A percentile compares a stretch with the other conserved stretches of the same genome.
phyloP scores from a whole-genome alignment of 805 yeast species.

The Candida vaughaniae region DNA sequence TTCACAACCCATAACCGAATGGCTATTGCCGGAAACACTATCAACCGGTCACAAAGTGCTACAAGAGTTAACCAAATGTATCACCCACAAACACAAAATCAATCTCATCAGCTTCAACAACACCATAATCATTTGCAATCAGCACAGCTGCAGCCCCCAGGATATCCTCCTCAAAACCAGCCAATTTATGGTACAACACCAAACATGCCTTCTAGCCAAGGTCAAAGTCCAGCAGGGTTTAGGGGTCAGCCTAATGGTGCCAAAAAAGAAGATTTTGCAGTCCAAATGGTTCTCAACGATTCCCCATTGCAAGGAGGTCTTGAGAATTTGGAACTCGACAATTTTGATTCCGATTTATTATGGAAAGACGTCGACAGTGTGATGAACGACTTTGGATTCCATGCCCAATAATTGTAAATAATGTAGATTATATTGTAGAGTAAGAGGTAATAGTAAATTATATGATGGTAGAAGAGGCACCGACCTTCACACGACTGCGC shows the following conservation, averaged over 20 bases:
- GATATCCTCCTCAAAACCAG: background rate
- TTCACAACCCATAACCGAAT: slow-evolving; percentile 10
- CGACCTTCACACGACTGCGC: slow-evolving; percentile 6
- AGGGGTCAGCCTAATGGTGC: background rate
- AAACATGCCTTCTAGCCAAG: no score
- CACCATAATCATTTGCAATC: background rate
- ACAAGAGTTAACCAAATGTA: background rate
- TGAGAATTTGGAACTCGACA: slow-evolving; percentile 40
- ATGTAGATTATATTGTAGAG: slow-evolving; percentile 1
- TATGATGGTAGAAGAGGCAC: no score
- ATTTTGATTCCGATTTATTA: slow-evolving; percentile 50
- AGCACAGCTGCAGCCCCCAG: background rate
- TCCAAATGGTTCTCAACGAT: slow-evolving; percentile 12
- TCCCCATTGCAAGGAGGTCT: slow-evolving; percentile 27
- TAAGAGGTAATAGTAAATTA: no score
- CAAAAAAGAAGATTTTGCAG: slow-evolving; percentile 6
- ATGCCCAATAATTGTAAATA: slow-evolving; percentile 38
- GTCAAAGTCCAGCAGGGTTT: no score
- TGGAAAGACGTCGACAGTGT: slow-evolving; percentile 86
- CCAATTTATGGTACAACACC: background rate
- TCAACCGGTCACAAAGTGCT: slow-evolving; percentile 9
- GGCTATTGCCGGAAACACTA: slow-evolving; percentile 18
- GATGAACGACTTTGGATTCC: slow-evolving; percentile 91
- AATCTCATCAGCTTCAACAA: background rate
- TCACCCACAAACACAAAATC: background rate